Base-by-base conservation (phyloP, 73 alveolate genomes). In the Paramecium octaurelia region DNA sequence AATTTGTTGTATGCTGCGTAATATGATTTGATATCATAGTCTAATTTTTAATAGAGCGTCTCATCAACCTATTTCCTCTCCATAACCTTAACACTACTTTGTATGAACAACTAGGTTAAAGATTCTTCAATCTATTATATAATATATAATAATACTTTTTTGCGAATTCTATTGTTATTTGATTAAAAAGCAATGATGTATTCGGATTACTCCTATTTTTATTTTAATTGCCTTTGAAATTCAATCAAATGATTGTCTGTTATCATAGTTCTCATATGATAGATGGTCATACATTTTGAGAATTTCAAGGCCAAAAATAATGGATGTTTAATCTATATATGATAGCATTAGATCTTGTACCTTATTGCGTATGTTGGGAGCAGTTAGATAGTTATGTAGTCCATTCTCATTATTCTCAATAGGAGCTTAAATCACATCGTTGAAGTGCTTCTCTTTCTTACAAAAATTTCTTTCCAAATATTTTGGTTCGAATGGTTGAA, bases 321-420 rank as follows among this genome's bases (percentile, higher is more conserved):
- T 46, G 94, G 94, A 89, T 89, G 94, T 71, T 80, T 80, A 80
- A 80, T 80, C 91, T 80, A 54, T 18, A 54, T 0, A 54, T 48
- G 24, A 24, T 31, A 20, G 44, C 8, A 2, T 3, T n/a, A 31
- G 8, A 18, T 5, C 8, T 44, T 2, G 27, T 89, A 89, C 94
- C 76, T 89, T 89, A 44, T 89, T 77, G 29, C 94, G 90, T 12
- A 89, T 89, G 35, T 89, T 89, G 0, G 94, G 94, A 44, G 94
- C 94, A 44, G 94, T 89, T 24, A 89, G 38, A 58, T 89, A 89
- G 20, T 89, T 89, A n/a, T 70, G 88, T 4, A 89, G 34, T 16
- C 94, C 94, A 54, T 68, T 83, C 34, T 70, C 86, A 29, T 77
- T 89, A 35, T 89, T 89, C n/a, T 70, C 86, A 1, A 89, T 89